Conservation (phyloP, 495 filamentous ascomycete species). For the Penicillium odoratum region DNA sequence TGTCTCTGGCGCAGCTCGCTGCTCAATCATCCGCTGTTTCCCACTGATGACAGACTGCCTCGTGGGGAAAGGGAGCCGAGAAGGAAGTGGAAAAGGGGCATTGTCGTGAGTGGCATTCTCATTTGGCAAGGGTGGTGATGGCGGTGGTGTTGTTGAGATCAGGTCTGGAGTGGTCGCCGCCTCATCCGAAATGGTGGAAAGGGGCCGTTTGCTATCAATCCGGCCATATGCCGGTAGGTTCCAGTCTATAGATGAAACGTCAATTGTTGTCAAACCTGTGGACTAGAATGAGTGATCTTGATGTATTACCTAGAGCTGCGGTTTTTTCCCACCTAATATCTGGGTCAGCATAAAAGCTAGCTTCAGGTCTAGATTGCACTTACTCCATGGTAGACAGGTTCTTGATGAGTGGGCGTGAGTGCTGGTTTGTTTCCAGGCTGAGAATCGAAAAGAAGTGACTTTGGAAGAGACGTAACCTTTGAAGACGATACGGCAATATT, state of each 20-base stretch:
- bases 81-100: not conserved
- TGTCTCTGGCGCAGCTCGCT: not conserved
- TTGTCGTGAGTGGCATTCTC: not conserved
- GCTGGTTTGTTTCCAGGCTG: no score
- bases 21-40: not conserved
- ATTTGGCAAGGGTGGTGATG: not conserved
- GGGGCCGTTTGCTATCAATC: not conserved
- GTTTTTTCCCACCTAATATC: conserved; percentile 6
- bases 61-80: no score
- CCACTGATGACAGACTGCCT: not conserved
- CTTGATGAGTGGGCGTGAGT: not conserved
- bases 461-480: no score
- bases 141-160: not conserved
- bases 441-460: no score
- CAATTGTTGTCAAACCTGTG: not conserved
- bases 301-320: not conserved
- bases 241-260: not conserved
- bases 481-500: no score
- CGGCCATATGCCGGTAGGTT: conserved; percentile 2
- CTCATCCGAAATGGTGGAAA: not conserved
- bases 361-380: not conserved
- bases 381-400: not conserved
- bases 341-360: not conserved
- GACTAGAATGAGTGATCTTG: not conserved
- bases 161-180: not conserved